Evolutionary conservation across 1,284 basidiomycete species (phyloP), one percentile per base, ranked within the genome.

Genomic region (Sphagnurus paluster): DNA sequence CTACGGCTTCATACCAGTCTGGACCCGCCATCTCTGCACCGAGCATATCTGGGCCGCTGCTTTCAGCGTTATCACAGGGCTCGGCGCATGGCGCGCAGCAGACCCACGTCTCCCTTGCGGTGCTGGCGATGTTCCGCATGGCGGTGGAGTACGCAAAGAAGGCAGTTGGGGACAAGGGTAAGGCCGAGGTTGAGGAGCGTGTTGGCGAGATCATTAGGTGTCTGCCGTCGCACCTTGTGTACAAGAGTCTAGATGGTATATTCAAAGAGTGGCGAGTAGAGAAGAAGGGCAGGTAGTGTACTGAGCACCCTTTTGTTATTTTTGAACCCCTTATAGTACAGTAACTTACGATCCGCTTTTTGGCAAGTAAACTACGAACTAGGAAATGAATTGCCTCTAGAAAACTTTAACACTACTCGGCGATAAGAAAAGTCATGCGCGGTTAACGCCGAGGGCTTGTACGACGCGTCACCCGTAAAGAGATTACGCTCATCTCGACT

Each of bases 31-130:
- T 84, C 36, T 79, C 81, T 24, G 73, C 74, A 5, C 77, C 79
- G 5, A 80, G 74, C 55, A 68, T 85, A 40, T 76, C 78, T 44
- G 81, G 85, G 5, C 81, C 82, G 29, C 72, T 85, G 49, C 70
- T 84, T 2, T 74, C 84, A 17, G 89, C 89, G 11, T 74, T 92
- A 28, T 75, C 80, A 3, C 79, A 82, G 17, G 82, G 82, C 34
- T 89, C 88, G 5, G 82, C 88, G 5, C 92, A 93, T 60, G 84
- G 84, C 14, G 75, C 80, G 37, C 90, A 95, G 60, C 94, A 98
- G 69, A 97, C 93, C 1, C 94, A 95, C 57, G 88, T 96, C 25
- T 91, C 88, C 6, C 77, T 98, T 17, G 92, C 93, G 4, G 90
- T 98, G 20, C 74, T 97, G 48, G 92, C 93, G 6, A 82, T 98